Base-by-base conservation (phyloP, 2,329 filamentous ascomycete species). In the Diplocarpon rosae region DNA sequence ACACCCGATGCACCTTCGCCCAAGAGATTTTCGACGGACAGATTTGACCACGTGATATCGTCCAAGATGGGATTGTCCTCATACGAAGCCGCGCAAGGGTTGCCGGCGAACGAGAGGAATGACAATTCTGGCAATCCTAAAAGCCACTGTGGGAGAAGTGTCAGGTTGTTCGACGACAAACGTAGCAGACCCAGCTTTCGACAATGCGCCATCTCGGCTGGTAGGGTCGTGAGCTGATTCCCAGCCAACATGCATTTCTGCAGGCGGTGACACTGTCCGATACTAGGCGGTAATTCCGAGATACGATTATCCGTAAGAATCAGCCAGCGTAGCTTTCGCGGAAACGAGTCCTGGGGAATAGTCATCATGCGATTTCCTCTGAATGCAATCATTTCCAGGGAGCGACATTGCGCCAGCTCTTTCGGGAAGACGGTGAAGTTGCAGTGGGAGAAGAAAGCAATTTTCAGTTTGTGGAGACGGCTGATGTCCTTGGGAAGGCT, bases 171-270 rank as follows among this genome's bases (percentile, higher is more conserved):
- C 16, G 64, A 62, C 16, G 66, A 66, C 28, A 72, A 56, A 17
- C 69, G 62, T 33, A 72, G 55, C 29, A 71, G 55, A 5, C 62
- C 65, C 30, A 72, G 61, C 46, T 67, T 65, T 35, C 55, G 59
- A 59, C 69, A 72, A n/a, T 53, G 53, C 4, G 57, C 57, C 67
- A 73, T 69, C 40, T 64, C 61, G 13, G 53, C 52, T 1, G 69
- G 69, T 8, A 73, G 56, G 32, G 38, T 39, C 0, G 48, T 53
- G 17, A 72, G 59, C n/a, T 46, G 55, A 51, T 72, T 72, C 12
- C 68, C 69, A 1, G 69, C 63, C n/a, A 72, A 55, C 66, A 71
- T 68, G 51, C 69, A 71, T 54, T 71, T 70, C 50, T 71, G 65
- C 4, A 72, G 59, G 10, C 62, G 61, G 14, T 50, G 48, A 46